Evolutionary conservation across 108 stramenopile genomes (phyloP).

Genomic region (Skeletonema costatum): DNA sequence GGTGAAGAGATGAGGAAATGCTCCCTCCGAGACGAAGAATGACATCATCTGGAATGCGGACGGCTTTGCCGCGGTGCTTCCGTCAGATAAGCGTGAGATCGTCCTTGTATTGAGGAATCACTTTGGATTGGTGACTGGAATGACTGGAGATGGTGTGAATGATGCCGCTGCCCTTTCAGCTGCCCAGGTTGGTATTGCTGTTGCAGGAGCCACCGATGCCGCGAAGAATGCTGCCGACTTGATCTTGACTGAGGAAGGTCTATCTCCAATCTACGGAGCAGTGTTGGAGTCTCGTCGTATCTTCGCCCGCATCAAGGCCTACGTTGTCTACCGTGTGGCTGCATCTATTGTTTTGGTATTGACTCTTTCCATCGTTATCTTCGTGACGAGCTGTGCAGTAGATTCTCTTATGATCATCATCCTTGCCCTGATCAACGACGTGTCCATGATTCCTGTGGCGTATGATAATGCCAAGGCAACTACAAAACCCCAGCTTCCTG

Average conservation of each 20-base stretch:
- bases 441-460: slow-evolving; percentile 84
- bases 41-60: slow-evolving; percentile 65
- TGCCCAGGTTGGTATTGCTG: slow-evolving; percentile 78
- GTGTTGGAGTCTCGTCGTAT: slow-evolving; percentile 77
- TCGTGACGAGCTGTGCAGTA: slow-evolving; percentile 76
- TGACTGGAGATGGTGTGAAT: slow-evolving; percentile 94
- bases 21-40: slow-evolving; percentile 45
- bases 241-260: slow-evolving; percentile 81
- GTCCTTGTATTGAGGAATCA: slow-evolving; percentile 70
- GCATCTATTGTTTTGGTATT: slow-evolving; percentile 64
- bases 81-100: slow-evolving; percentile 76
- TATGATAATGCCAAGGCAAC: slow-evolving; percentile 84
- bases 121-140: slow-evolving; percentile 75
- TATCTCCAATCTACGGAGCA: slow-evolving; percentile 80
- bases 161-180: slow-evolving; percentile 87
- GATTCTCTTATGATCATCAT: slow-evolving; percentile 81
- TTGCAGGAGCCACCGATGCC: slow-evolving; percentile 89
- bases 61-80: slow-evolving; percentile 81
- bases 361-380: slow-evolving; percentile 63
- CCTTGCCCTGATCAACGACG: slow-evolving; percentile 89
- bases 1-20: slow-evolving; percentile 54
- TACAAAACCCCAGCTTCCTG: slow-evolving; percentile 47
- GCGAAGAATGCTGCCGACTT: slow-evolving; percentile 89
- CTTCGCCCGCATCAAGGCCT: slow-evolving; percentile 73
- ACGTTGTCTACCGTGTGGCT: slow-evolving; percentile 83